These are phyloP conservation scores for Perkinsus marinus DNA, from an alignment of 169 alveolate genomes.

Conservation along the genomic window DNA sequence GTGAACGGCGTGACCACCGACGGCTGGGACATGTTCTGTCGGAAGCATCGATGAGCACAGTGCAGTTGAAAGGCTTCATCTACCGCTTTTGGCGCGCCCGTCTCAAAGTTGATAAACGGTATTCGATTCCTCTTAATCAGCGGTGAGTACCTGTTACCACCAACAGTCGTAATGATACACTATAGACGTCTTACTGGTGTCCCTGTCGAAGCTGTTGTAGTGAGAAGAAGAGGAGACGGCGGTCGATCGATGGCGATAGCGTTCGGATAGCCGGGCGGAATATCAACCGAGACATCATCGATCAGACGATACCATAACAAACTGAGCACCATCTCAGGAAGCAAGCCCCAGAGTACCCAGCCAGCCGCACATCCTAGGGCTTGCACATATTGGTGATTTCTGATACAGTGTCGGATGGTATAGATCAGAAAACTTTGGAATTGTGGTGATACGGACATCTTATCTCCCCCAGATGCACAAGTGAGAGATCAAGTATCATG, in stretches of 20 bases:
- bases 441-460: no score
- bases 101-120: constrained; percentile 50
- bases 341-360: no score
- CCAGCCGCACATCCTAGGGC: no score
- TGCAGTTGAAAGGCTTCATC: constrained; percentile 19
- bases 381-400: no score
- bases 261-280: background rate
- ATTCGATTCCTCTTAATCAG: constrained; percentile 49
- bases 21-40: constrained; percentile 31
- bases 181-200: background rate
- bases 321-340: no score
- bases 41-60: constrained; percentile 20
- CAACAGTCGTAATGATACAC: background rate
- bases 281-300: background rate
- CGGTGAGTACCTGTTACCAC: constrained; percentile 11
- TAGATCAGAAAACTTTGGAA: no score
- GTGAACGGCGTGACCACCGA: constrained; percentile 4
- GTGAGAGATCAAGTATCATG: no score
- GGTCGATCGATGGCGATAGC: background rate
- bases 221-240: background rate
- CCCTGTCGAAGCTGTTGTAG: background rate
- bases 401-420: no score
- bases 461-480: no score
- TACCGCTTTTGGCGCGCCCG: constrained; percentile 42
- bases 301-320: no score